Conservation (phyloP, 345 rosid genomes). For the Dovyalis caffra region DNA sequence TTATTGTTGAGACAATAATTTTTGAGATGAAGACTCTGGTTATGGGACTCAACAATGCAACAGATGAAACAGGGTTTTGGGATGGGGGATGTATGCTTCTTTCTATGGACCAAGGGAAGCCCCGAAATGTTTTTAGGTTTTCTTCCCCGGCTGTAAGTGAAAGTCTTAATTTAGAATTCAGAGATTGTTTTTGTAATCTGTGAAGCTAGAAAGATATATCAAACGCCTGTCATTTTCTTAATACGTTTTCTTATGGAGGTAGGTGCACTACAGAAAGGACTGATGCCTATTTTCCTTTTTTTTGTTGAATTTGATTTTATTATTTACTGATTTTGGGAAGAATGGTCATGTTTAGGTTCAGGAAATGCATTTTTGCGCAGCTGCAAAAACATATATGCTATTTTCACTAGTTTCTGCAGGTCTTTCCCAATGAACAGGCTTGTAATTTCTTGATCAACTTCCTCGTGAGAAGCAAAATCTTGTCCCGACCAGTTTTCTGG, state of each 20-base stretch:
- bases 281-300: background rate
- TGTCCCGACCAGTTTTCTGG: background rate
- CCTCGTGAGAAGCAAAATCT: background rate
- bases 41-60: constrained; percentile 8
- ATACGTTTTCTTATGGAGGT: background rate
- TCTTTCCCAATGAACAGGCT: background rate
- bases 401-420: background rate
- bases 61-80: constrained; percentile 27
- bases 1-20: constrained; percentile 27
- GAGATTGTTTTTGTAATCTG: constrained; percentile 45
- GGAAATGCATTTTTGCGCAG: constrained; percentile 23
- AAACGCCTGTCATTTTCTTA: constrained; percentile 15
- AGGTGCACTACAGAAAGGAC: constrained; percentile 3
- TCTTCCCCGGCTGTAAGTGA: constrained; percentile 45
- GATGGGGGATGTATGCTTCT: constrained; percentile 30
- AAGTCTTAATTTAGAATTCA: constrained; percentile 47
- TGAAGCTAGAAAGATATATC: constrained; percentile 36
- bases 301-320: constrained; percentile 10
- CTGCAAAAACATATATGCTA: constrained; percentile 7
- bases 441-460: background rate
- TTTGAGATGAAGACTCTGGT: constrained; percentile 33
- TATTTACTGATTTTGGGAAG: constrained; percentile 16
- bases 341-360: constrained; percentile 15
- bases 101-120: constrained; percentile 34
- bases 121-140: constrained; percentile 32